Conservation (phyloP, 2,329 filamentous ascomycete species). For the Epichloe typhina region DNA sequence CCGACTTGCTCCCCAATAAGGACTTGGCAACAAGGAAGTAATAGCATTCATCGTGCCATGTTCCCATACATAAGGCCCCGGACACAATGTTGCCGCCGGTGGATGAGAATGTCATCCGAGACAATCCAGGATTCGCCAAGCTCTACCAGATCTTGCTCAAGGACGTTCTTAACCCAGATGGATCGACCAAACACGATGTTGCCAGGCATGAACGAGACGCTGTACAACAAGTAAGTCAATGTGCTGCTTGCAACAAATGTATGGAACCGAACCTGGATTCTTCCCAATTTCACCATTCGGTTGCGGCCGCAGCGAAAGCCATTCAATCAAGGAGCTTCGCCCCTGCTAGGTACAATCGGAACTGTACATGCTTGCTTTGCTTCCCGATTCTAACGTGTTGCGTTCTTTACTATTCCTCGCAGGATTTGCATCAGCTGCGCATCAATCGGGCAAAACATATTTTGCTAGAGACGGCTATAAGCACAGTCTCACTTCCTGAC, state of each 20-base stretch:
- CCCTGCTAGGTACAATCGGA: no score
- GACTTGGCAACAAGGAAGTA: not conserved
- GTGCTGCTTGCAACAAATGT: not conserved
- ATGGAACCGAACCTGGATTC: no score
- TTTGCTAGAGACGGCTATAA: constrained; percentile 37
- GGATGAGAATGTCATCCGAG: constrained; percentile 37
- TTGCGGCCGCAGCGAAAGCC: not conserved
- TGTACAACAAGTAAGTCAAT: constrained; percentile 31
- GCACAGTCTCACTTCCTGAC: constrained; percentile 25
- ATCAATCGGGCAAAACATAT: constrained; percentile 34
- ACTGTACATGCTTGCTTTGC: no score
- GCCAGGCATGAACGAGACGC: constrained; percentile 35
- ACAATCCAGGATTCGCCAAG: constrained; percentile 47
- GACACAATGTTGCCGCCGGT: constrained; percentile 42
- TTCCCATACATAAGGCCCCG: not conserved
- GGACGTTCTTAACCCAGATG: constrained; percentile 41
- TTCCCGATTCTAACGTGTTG: not conserved
- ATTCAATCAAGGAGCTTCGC: no score
- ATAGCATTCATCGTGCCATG: not conserved
- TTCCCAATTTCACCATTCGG: not conserved
- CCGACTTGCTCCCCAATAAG: not conserved
- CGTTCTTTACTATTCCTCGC: not conserved
- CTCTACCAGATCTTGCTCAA: constrained; percentile 43
- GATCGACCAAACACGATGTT: constrained; percentile 41
- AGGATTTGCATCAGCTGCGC: constrained; percentile 39